Conservation (phyloP, 2,329 filamentous ascomycete species). For the Raffaelea deltoideospora region DNA sequence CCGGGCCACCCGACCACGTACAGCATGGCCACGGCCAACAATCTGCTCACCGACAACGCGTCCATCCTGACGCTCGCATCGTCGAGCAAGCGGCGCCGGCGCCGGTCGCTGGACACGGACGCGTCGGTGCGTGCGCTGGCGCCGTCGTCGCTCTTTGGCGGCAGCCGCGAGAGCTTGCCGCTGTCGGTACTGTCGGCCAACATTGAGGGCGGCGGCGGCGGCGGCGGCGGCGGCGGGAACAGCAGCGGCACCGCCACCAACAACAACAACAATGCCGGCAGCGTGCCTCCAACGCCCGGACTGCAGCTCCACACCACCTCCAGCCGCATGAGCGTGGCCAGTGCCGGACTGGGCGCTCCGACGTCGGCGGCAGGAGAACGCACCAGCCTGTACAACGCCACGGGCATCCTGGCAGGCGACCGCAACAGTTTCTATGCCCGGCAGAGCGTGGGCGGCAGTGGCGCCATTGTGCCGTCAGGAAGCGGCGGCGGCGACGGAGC, state of each 20-base stretch:
- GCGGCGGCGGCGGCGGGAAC: constrained; percentile 22
- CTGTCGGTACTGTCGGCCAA: constrained; percentile 64
- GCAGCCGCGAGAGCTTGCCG: constrained; percentile 64
- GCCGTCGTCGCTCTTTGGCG: constrained; percentile 67
- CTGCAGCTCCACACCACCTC: constrained; percentile 32
- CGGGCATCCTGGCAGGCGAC: constrained; percentile 56
- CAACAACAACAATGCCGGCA: neutral
- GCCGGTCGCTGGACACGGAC: constrained; percentile 71
- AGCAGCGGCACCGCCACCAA: constrained; percentile 11
- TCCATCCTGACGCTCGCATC: constrained; percentile 76
- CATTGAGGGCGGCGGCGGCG: constrained; percentile 31
- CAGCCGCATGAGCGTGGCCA: constrained; percentile 13
- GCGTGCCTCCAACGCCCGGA: constrained; percentile 27
- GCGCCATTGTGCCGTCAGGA: constrained; percentile 14
- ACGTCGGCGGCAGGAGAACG: constrained; percentile 43
- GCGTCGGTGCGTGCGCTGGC: constrained; percentile 75
- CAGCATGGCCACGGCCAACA: constrained; percentile 64
- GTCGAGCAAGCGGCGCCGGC: constrained; percentile 61
- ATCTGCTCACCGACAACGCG: constrained; percentile 69
- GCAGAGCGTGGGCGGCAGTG: constrained; percentile 7
- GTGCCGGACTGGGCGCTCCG: neutral
- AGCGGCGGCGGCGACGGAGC: constrained; percentile 44
- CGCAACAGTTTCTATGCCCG: constrained; percentile 64
- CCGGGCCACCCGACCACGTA: constrained; percentile 53
- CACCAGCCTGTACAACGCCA: constrained; percentile 69